Base-by-base conservation (phyloP, 1,284 basidiomycete species). In the Pulveroboletus sp. region DNA sequence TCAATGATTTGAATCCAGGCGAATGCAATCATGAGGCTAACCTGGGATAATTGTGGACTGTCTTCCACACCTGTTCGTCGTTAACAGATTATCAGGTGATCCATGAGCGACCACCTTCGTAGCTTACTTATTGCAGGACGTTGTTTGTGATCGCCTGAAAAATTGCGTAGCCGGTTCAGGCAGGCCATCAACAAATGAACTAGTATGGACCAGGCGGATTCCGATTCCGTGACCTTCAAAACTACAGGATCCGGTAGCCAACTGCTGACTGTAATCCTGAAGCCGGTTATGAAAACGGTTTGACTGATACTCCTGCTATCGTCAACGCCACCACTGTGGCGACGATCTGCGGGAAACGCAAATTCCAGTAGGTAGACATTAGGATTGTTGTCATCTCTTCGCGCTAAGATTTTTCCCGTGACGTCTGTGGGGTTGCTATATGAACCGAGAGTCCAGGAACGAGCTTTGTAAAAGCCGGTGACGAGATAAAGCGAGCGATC, bases 391-490 rank as follows among this genome's bases (percentile, higher is more conserved):
- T 35, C 17, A 10, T 24, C 8, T 10, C 8, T 9, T 46, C 22
- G 28, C 7, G 44, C 33, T 8, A 35, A 17, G 17, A 35, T 35
- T 18, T 50, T 42, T 25, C 49, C 39, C 10, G 48, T 28, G 10
- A 3, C 38, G 24, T 24, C 9, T 14, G 48, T 49, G 4, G 40
- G 49, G 18, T 50, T 50, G 17, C 20, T n/a, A 5, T 33, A 50
- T 33, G 49, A 50, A 10, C 24, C 38, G 8, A 49, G 48, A 24
- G 48, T 42, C 38, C 48, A 49, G 6, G 48, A 49, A 7, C 20
- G 39, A 40, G 48, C 24, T 33, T 49, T 49, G 22, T 49, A 42
- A n/a, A 49, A 49, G 39, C 48, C 48, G n/a, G 48, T 49, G 28
- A 49, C 33, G 28, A 49, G 48, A 14, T 49, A 49, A 31, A 49